Conservation (phyloP, 306 rosid genomes). For the Canavalia ensiformis region DNA sequence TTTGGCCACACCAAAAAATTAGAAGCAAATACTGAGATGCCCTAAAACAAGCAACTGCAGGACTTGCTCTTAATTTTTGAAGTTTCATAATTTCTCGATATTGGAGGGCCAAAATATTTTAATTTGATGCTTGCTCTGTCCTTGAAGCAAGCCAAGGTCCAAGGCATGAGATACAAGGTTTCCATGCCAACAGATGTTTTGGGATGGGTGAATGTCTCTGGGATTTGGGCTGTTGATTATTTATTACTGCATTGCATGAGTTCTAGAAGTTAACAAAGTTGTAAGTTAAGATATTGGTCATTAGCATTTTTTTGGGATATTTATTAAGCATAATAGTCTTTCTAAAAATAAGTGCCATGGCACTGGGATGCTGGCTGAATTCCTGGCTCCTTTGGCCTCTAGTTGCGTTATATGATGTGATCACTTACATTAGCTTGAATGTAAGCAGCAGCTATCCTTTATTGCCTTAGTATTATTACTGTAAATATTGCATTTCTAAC, state of each 20-base stretch:
- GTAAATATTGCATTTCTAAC: conserved; percentile 59
- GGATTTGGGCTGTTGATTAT: conserved; percentile 1
- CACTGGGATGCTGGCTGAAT: conserved; percentile 31
- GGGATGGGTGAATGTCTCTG: conserved; percentile 18
- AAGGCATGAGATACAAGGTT: neutral
- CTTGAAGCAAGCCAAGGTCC: neutral
- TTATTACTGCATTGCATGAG: conserved; percentile 21
- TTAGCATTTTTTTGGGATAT: conserved; percentile 2
- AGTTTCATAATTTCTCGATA: neutral
- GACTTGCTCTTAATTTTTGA: neutral
- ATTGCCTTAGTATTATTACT: conserved; percentile 5
- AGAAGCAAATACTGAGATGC: neutral
- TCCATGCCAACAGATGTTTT: neutral
- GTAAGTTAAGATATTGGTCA: conserved; percentile 5
- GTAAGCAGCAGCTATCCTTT: neutral
- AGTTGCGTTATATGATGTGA: conserved; percentile 15
- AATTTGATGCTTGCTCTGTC: conserved; percentile 7
- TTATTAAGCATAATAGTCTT: conserved; percentile 15
- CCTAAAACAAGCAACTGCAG: conserved; percentile 10
- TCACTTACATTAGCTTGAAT: conserved; percentile 27
- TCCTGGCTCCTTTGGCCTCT: conserved; percentile 5
- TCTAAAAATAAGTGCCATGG: neutral
- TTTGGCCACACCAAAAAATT: conserved; percentile 12
- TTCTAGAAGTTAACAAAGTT: conserved; percentile 3
- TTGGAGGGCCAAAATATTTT: neutral